phyloP scores from a whole-genome alignment of 1,284 basidiomycete genomes.

The Sutorius eximius region DNA sequence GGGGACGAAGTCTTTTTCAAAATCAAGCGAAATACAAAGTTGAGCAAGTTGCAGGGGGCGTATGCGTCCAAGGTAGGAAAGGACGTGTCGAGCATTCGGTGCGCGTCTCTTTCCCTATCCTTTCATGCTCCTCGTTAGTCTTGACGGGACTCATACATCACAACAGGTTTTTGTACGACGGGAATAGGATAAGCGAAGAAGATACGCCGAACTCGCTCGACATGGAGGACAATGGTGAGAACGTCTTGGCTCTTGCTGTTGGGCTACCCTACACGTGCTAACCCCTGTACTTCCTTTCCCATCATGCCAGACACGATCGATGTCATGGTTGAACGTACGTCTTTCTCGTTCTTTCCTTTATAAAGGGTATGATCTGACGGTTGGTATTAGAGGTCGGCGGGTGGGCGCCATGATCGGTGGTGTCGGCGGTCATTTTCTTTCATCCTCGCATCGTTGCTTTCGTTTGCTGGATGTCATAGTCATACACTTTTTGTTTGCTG shows the following conservation, averaged over 20 bases:
- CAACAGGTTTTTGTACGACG: conserved; percentile 85
- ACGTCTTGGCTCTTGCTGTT: too few relatives aligned
- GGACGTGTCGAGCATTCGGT: conserved; percentile 85
- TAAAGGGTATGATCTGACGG: conserved; percentile 2
- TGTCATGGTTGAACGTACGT: conserved; percentile 91
- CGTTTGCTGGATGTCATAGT: conserved; percentile 1
- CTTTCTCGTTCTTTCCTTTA: neutral
- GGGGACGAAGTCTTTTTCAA: conserved; percentile 98
- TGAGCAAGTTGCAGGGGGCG: conserved; percentile 90
- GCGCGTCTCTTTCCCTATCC: conserved; percentile 32
- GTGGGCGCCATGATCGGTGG: conserved; percentile 16
- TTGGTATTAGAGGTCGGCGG: conserved; percentile 23
- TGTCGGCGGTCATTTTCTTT: neutral
- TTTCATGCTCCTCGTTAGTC: neutral
- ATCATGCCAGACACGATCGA: conserved; percentile 73
- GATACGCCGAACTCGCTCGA: conserved; percentile 83
- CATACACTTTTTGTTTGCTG: neutral
- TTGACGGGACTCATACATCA: neutral
- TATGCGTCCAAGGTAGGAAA: conserved; percentile 95
- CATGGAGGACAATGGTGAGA: conserved; percentile 80
- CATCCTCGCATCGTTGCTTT: neutral
- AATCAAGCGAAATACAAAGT: conserved; percentile 93
- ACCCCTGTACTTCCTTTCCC: conserved; percentile 4
- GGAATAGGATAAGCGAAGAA: conserved; percentile 77
- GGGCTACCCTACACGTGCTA: neutral